These are phyloP conservation scores for Aspergillus fumigatus DNA, from an alignment of 2,329 filamentous ascomycete species.

Conservation along the genomic window DNA sequence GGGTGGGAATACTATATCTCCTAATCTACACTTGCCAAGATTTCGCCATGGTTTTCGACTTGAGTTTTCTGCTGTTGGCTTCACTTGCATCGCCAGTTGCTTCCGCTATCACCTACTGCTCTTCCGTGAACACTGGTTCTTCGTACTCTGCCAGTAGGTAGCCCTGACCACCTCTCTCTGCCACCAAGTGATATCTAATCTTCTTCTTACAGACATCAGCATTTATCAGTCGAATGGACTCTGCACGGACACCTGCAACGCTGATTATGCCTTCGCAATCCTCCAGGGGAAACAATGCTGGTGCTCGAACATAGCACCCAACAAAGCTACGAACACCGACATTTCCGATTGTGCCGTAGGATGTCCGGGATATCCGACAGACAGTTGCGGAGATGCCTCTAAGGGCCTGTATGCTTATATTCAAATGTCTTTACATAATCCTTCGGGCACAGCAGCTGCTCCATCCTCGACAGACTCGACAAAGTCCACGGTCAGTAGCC, in stretches of 20 bases:
- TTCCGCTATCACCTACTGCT: slow-evolving; percentile 38
- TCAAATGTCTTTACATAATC: slow-evolving; percentile 27
- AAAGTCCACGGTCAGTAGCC: slow-evolving; percentile 23
- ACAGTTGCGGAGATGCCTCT: slow-evolving; percentile 41
- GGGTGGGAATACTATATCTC: neutral
- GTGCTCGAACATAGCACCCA: slow-evolving; percentile 46
- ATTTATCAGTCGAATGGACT: slow-evolving; percentile 45
- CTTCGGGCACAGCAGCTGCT: slow-evolving; percentile 29
- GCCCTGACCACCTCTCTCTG: neutral
- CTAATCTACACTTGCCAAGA: neutral
- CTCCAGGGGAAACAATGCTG: slow-evolving; percentile 45
- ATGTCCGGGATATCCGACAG: slow-evolving; percentile 46
- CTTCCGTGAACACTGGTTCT: slow-evolving; percentile 42
- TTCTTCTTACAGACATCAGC: slow-evolving; percentile 27
- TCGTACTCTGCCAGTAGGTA: slow-evolving; percentile 34
- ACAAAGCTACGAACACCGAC: slow-evolving; percentile 27
- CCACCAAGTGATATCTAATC: neutral
- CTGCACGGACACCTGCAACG: slow-evolving; percentile 37
- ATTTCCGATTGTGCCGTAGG: slow-evolving; percentile 32
- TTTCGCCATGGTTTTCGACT: slow-evolving; percentile 18
- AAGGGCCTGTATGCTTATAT: slow-evolving; percentile 43
- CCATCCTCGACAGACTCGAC: slow-evolving; percentile 18
- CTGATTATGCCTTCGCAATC: slow-evolving; percentile 43
- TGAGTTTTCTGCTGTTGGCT: slow-evolving; percentile 19
- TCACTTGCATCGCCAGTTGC: slow-evolving; percentile 23